These are phyloP conservation scores for Nitzschia inconspicua DNA, from an alignment of 108 stramenopile genomes.

Conservation along the genomic window DNA sequence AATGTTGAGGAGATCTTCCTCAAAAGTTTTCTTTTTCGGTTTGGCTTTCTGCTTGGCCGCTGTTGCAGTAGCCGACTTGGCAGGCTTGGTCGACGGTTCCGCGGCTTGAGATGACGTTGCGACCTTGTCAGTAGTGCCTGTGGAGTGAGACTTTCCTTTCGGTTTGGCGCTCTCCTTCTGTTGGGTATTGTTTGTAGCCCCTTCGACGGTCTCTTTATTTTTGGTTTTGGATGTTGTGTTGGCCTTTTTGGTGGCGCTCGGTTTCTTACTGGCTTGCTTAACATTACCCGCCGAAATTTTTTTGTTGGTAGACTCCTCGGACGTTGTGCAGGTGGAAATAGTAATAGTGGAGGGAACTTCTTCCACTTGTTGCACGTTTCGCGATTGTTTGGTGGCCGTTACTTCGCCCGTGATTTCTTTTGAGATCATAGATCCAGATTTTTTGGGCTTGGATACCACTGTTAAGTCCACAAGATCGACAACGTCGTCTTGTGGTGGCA, in stretches of 20 bases:
- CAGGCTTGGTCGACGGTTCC: background rate
- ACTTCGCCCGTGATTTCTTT: no score
- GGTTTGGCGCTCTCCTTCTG: background rate
- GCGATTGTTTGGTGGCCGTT: background rate
- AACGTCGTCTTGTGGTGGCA: background rate
- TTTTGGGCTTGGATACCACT: background rate
- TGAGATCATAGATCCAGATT: background rate
- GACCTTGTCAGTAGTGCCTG: background rate
- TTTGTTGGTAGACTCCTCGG: background rate
- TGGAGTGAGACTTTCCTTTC: background rate
- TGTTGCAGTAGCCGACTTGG: background rate
- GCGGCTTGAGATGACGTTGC: background rate
- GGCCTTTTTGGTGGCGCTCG: slow-evolving; percentile 1
- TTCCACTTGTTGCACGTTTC: background rate
- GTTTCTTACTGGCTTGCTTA: background rate
- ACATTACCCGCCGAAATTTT: background rate
- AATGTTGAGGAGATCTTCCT: slow-evolving; percentile 62
- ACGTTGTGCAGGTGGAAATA: background rate
- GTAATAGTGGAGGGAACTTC: background rate
- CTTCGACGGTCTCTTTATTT: background rate
- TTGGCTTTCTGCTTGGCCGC: slow-evolving; percentile 10
- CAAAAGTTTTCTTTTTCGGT: slow-evolving; percentile 60
- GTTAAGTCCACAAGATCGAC: background rate
- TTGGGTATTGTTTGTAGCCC: background rate
- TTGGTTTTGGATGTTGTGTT: background rate